Evolutionary conservation across 2,329 filamentous ascomycete species (phyloP).

Genomic region (Nigrograna mackinnonii): DNA sequence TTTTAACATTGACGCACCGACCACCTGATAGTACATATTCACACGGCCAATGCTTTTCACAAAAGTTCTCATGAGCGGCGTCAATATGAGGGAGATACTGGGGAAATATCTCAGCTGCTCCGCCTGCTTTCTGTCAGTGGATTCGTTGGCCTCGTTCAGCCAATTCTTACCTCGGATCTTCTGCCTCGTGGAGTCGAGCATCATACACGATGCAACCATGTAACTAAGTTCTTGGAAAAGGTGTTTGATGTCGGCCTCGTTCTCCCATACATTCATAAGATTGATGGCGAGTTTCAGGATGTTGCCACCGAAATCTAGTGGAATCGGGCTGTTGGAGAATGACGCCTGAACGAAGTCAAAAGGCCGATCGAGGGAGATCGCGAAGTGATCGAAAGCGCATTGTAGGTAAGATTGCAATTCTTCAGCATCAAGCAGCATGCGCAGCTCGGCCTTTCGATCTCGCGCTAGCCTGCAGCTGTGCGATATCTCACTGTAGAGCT

Average conservation of each 20-base stretch:
- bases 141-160: too few relatives aligned
- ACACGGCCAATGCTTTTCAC: slow-evolving; percentile 51
- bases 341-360: slow-evolving; percentile 56
- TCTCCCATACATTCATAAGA: slow-evolving; percentile 34
- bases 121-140: too few relatives aligned
- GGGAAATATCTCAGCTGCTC: slow-evolving; percentile 41
- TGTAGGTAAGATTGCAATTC: slow-evolving; percentile 53
- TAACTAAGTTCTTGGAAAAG: slow-evolving; percentile 49
- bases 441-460: not conserved
- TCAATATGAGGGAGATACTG: slow-evolving; percentile 36
- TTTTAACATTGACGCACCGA: slow-evolving; percentile 42
- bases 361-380: slow-evolving; percentile 45
- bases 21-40: slow-evolving; percentile 29
- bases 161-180: slow-evolving; percentile 26
- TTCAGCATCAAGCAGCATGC: slow-evolving; percentile 2
- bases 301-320: slow-evolving; percentile 52
- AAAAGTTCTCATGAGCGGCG: slow-evolving; percentile 47
- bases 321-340: slow-evolving; percentile 48
- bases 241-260: slow-evolving; percentile 24
- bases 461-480: not conserved
- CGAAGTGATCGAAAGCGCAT: slow-evolving; percentile 54
- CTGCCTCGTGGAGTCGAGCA: slow-evolving; percentile 49
- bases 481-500: not conserved
- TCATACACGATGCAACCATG: slow-evolving; percentile 55
- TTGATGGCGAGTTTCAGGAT: slow-evolving; percentile 51